Base-by-base conservation (phyloP, 768 basidiomycete genomes). In the Leccinum fibrillosum region DNA sequence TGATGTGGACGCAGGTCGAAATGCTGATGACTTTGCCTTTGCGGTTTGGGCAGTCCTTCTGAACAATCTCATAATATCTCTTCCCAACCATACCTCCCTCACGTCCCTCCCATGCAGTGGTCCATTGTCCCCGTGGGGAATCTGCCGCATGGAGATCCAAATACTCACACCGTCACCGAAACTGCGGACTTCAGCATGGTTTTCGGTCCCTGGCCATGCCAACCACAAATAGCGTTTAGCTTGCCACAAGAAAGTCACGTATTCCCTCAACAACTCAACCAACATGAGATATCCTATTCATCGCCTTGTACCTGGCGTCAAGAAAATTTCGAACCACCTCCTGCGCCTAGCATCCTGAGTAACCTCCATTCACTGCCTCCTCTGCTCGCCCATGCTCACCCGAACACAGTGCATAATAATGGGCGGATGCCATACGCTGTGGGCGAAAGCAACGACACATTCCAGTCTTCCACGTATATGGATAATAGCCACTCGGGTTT, bases 11-110 rank as follows among this genome's bases (percentile, higher is more conserved):
- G 11, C 7, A 12, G 7, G 21, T 48, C 34, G 32, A 34, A 23
- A 30, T 35, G 12, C 47, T 62, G 56, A 68, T 17, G 6, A 28
- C n/a, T 7, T 9, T n/a, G n/a, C 39, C 8, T 45, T 10, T n/a
- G 25, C 1, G 1, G 21, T 54, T 37, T 10, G 7, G 4, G 44
- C 32, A 65, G 66, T 42, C 37, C 26, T 15, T 17, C 23, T 12
- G 35, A 54, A 32, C 52, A 44, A 7, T 6, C 25, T 1, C 34
- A 47, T 39, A 34, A 8, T 30, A 9, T 28, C 13, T 26, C 28
- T 39, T 0, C 21, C n/a, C 8, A 32, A 9, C 4, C 37, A 37
- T 5, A 34, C 30, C 6, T 12, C 28, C 15, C 47, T 12, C 23
- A 51, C 15, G 8, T 21, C 0, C 42, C 21, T 49, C 13, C 28